A percentile compares a stretch with the other conserved stretches of the same genome.
Conservation (phyloP, 2,329 filamentous ascomycete species). For the Neopestalotiopsis rosae region DNA sequence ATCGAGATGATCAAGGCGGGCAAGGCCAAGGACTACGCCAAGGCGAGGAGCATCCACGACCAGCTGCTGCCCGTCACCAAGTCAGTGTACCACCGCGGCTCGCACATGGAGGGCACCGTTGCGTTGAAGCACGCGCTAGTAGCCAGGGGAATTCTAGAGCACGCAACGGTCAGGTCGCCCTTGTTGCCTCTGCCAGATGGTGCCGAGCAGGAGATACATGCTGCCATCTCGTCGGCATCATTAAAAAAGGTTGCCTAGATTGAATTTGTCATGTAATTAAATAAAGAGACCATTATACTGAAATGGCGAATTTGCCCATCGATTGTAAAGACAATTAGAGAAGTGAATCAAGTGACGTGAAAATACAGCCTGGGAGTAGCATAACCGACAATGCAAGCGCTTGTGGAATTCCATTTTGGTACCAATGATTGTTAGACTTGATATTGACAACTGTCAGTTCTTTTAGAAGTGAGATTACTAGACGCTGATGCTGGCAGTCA, state of each 20-base stretch:
- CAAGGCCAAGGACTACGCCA: constrained; percentile 53
- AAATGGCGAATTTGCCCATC: background rate
- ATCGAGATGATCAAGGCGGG: constrained; percentile 56
- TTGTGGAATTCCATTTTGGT: too few species aligned
- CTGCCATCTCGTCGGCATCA: constrained; percentile 39
- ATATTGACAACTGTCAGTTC: background rate
- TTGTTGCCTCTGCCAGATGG: constrained; percentile 48
- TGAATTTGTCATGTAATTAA: background rate
- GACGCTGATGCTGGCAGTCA: too few species aligned
- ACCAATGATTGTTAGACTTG: too few species aligned
- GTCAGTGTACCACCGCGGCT: constrained; percentile 59
- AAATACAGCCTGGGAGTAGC: too few species aligned
- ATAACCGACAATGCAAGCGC: too few species aligned
- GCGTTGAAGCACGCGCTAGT: constrained; percentile 57
- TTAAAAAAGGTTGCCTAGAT: background rate
- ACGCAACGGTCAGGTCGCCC: constrained; percentile 56
- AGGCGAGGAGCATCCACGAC: constrained; percentile 55
- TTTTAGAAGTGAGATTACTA: background rate
- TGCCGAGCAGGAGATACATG: constrained; percentile 48
- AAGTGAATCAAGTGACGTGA: too few species aligned
- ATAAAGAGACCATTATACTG: background rate
- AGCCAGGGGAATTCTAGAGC: constrained; percentile 52
- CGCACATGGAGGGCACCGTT: constrained; percentile 60
- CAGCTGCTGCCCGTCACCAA: constrained; percentile 55
- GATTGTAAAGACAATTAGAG: too few species aligned